Base-by-base conservation (phyloP, 805 yeast genomes). In the Maudiozyma serrabonitensis region DNA sequence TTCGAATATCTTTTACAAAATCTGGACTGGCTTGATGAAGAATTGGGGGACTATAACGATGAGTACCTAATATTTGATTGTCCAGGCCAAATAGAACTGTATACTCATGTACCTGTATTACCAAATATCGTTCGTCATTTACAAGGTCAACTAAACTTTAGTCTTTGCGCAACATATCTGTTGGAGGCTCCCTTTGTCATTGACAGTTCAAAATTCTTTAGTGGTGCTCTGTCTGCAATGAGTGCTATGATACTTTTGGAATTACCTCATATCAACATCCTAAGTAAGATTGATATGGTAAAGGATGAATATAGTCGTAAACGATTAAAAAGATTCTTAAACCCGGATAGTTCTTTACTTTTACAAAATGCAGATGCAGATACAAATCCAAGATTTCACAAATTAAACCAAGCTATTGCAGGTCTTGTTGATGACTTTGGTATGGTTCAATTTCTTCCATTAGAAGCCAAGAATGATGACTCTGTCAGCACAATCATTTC, bases 171-270 rank as follows among this genome's bases (percentile, higher is more conserved):
- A 23, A 80, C 96, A 0, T 93, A 93, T 67, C 70, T 93, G 43
- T 69, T 93, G 52, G 99, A 93, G 64, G 95, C 98, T 0, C 91
- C 98, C 3, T 93, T 93, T 67, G 86, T 91, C 43, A 74, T 91
- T 50, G 99, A 93, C 65, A 76, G 81, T 43, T 79, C 95, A 11
- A 95, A 95, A 68, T 93, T 89, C 67, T 93, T 93, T 66, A 84
- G 95, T 48, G 99, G 99, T 2, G 95, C 96, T 0, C 72, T 93
- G 51, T 81, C 90, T 63, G 99, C 99, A 19, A 93, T 93, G 99
- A 84, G 95, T 21, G 96, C 99, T 1, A 93, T 93, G 99, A 87
- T 93, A 28, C 73, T 93, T 51, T 73, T 93, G 46, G 99, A 93
- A 66, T 75, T 91, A 41, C 99, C 99, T 15, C 99, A 93, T 64